Evolutionary conservation across 1,284 basidiomycete genomes (phyloP), one percentile per base, ranked within the genome.

Genomic region (Ustilago cynodontis): DNA sequence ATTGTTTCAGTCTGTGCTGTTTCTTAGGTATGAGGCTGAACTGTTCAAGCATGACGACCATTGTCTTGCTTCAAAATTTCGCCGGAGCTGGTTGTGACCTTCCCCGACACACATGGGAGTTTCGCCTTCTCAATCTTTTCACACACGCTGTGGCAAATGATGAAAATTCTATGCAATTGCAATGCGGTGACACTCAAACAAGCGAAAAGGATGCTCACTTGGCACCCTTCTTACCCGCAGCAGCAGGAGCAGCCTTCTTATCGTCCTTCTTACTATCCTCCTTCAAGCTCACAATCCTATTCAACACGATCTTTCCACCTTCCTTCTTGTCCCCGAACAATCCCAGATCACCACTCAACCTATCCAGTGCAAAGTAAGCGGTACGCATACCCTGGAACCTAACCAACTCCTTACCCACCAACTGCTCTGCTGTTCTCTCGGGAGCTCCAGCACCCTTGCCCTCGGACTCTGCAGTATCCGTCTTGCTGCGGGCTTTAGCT

Each of bases 351-450:
- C 71, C 74, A 39, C 75, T 76, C 35, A 97, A 94, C 85, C 91
- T 92, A 86, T 99, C 97, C 35, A 98, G 88, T 11, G 94, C 90
- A 86, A 99, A 99, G 88, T 98, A 99, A 2, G 93, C 97, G 53
- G 97, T 92, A 20, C 97, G 91, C 87, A 99, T 90, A 20, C 94
- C 97, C 87, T 99, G 97, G 91, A 99, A 99, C 52, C 97, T 90
- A 57, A 99, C 91, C 85, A 92, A 93, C 87, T 99, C 97, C 86
- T 93, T 92, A 22, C 97, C 96, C 41, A 95, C 90, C 47, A 97
- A 89, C 86, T 94, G 93, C 65, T 92, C 92, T 45, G 90, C 91
- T 6, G 90, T 93, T 1, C 71, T 39, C 43, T 74, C 54, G 0
- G 78, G 79, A 3, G 79, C 80, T 10, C 78, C 81, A 0, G 65